Conservation (phyloP, 441 rosid species). For the Pelargonium fulgidum region DNA sequence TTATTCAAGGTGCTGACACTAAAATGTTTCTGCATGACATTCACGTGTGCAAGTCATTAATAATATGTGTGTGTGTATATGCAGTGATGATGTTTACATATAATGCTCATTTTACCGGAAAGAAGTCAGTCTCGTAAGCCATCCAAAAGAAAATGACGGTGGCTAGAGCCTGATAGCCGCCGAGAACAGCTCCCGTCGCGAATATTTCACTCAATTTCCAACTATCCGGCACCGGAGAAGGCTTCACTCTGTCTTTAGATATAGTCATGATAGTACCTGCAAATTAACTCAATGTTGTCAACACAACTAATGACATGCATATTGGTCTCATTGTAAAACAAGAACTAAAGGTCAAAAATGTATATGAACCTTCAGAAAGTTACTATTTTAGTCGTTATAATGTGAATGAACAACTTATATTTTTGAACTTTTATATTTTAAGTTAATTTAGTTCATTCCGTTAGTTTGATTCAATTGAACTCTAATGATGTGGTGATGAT, state of each 20-base stretch:
- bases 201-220: slow-evolving; percentile 93
- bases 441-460: too few species aligned
- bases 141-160: slow-evolving; percentile 72
- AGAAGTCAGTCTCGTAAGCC: slow-evolving; percentile 45
- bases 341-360: too few species aligned
- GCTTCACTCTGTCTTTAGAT: slow-evolving; percentile 82
- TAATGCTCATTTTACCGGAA: slow-evolving; percentile 40
- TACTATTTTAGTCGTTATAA: too few species aligned
- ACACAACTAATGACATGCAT: not conserved
- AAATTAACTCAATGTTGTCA: not conserved
- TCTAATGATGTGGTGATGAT: too few species aligned
- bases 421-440: too few species aligned
- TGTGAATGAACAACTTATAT: too few species aligned
- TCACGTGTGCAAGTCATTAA: too few species aligned
- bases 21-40: slow-evolving; percentile 39
- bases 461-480: too few species aligned
- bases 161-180: slow-evolving; percentile 67
- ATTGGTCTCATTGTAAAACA: not conserved
- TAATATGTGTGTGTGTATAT: too few species aligned
- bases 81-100: too few species aligned
- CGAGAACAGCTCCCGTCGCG: slow-evolving; percentile 69
- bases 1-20: slow-evolving; percentile 47
- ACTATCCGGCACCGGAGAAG: slow-evolving; percentile 82
- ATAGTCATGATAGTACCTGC: slow-evolving; percentile 93
- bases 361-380: too few species aligned